Percentiles rank a stretch among this genome's conserved stretches.
These are phyloP conservation scores for Solanum aculeatissimum DNA, from an alignment of 305 asterid species.

Conservation along the genomic window DNA sequence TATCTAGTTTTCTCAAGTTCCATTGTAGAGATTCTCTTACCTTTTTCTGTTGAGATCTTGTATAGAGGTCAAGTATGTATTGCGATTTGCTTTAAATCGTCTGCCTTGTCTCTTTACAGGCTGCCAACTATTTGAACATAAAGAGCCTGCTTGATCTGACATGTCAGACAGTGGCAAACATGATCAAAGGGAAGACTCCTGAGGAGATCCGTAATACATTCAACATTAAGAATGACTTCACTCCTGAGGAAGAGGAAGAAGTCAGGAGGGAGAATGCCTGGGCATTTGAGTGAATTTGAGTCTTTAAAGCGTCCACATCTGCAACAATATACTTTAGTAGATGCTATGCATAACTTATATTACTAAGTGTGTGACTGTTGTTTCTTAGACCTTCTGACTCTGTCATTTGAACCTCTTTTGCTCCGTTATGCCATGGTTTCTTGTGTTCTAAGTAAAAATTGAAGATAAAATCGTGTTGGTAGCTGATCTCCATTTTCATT, in stretches of 20 bases:
- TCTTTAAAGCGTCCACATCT: background rate
- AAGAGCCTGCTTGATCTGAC: conserved; percentile 29
- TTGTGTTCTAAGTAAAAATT: background rate
- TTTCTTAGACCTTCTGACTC: background rate
- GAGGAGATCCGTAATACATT: conserved; percentile 23
- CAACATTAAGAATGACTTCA: conserved; percentile 28
- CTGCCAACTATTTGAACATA: conserved; percentile 35
- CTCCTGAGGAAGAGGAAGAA: conserved; percentile 30
- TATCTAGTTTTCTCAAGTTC: background rate
- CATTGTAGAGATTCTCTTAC: background rate
- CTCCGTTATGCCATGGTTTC: background rate
- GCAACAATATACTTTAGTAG: background rate
- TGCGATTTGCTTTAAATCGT: background rate
- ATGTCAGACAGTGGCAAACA: conserved; percentile 25
- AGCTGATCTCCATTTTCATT: background rate
- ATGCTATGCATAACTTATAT: background rate
- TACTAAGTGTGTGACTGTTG: background rate
- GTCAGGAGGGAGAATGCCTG: conserved; percentile 30
- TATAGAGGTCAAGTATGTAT: background rate
- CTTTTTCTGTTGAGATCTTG: background rate
- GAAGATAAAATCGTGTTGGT: background rate
- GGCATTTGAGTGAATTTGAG: conserved; percentile 24
- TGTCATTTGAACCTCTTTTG: background rate
- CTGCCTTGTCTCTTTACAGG: conserved; percentile 9
- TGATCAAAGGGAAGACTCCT: conserved; percentile 24